Conservation (phyloP, 192 early-diverging fungal species). For the Linnemannia zychae region DNA sequence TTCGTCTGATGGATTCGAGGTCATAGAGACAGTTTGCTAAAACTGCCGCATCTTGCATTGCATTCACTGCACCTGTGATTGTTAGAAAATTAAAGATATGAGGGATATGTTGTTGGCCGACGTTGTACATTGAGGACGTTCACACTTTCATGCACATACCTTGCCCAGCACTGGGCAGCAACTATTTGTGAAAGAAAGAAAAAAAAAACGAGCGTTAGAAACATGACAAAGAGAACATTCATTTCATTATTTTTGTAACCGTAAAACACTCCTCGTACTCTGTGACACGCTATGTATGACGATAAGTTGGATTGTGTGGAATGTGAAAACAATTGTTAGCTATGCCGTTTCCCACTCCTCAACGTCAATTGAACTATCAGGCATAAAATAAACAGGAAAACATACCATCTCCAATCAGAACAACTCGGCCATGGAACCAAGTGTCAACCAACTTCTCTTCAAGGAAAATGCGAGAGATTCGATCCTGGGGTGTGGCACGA, state of each 20-base stretch:
- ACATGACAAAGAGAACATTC: neutral
- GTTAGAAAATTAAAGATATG: neutral
- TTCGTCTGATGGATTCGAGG: neutral
- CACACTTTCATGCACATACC: neutral
- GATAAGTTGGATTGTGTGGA: too few relatives aligned
- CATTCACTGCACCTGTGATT: conserved; percentile 42
- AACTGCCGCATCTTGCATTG: conserved; percentile 41
- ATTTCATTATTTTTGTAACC: too few relatives aligned
- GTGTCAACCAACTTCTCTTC: conserved; percentile 28
- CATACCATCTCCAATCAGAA: conserved; percentile 38
- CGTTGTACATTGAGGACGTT: neutral
- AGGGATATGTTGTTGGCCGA: neutral
- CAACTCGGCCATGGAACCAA: conserved; percentile 26
- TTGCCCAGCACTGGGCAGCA: neutral
- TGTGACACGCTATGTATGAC: conserved; percentile 2
- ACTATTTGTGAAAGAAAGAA: neutral
- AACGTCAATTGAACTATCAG: too few relatives aligned
- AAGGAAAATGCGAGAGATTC: conserved; percentile 16
- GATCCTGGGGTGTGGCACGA: neutral
- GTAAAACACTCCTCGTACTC: neutral
- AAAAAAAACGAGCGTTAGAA: neutral
- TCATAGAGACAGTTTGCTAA: conserved; percentile 36
- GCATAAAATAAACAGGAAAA: too few relatives aligned
- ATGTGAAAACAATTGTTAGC: too few relatives aligned
- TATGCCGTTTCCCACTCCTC: too few relatives aligned